Evolutionary conservation across 2,329 filamentous ascomycete genomes (phyloP).

Genomic region (Coccinonectria pachysandricola): DNA sequence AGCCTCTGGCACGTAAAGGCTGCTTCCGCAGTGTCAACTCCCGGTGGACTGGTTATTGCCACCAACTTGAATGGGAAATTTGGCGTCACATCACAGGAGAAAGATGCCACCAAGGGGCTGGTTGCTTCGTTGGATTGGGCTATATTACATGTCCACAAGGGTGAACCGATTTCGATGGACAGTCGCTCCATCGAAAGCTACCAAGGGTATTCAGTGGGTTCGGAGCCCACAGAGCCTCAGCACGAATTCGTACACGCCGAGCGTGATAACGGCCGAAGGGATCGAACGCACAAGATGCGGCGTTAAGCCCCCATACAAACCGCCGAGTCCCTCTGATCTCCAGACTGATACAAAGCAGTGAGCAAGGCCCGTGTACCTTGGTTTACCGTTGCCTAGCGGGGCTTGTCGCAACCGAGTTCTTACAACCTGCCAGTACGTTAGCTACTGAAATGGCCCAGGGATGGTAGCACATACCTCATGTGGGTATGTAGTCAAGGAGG

Average conservation of each 20-base stretch:
- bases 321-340: constrained; percentile 56
- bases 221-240: constrained; percentile 16
- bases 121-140: too few species aligned
- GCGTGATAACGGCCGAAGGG: constrained; percentile 63
- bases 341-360: constrained; percentile 58
- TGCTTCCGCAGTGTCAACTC: too few species aligned
- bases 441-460: constrained; percentile 1
- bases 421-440: constrained; percentile 41
- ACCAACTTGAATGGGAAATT: too few species aligned
- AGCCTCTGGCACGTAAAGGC: too few species aligned
- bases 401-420: constrained; percentile 73
- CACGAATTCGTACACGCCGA: constrained; percentile 43
- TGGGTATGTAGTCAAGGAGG: constrained; percentile 70
- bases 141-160: too few species aligned
- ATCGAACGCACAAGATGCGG: constrained; percentile 62
- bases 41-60: too few species aligned
- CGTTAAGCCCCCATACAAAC: constrained; percentile 59
- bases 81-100: too few species aligned
- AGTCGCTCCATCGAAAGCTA: too few species aligned
- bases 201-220: too few species aligned
- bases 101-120: too few species aligned
- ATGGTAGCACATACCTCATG: constrained; percentile 61
- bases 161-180: too few species aligned
- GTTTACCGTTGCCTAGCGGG: constrained; percentile 48
- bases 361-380: constrained; percentile 56